Conservation (phyloP, 495 filamentous ascomycete genomes). For the Penicillium paxilli region DNA sequence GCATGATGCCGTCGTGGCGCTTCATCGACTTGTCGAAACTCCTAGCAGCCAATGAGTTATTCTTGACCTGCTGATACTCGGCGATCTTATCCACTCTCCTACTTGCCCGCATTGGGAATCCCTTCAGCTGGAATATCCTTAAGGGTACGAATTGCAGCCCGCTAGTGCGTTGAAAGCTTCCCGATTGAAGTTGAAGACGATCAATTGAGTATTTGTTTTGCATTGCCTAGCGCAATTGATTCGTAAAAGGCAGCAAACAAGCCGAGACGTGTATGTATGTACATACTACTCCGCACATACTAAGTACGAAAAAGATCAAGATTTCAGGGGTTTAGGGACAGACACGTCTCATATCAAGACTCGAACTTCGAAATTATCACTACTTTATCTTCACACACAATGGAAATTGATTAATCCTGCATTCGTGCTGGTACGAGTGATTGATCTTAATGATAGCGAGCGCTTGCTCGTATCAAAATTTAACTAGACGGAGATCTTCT, state of each 20-base stretch:
- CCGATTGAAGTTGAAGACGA: neutral
- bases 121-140: neutral
- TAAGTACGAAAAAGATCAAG: neutral
- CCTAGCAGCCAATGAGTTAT: constrained; percentile 6
- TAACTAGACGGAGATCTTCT: neutral
- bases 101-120: neutral
- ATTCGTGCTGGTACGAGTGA: too few relatives aligned
- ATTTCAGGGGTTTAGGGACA: neutral
- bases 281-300: neutral
- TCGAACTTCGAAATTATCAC: too few relatives aligned
- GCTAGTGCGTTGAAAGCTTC: neutral
- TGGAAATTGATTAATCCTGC: too few relatives aligned
- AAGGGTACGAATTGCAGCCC: neutral
- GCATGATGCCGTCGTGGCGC: constrained; percentile 12
- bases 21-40: neutral
- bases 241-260: neutral
- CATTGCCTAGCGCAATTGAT: neutral
- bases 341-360: too few relatives aligned
- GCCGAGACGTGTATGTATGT: neutral
- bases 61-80: neutral
- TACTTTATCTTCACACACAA: too few relatives aligned
- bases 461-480: neutral
- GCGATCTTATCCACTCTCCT: neutral
- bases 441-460: too few relatives aligned
- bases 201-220: neutral